phyloP scores from a whole-genome alignment of 2,329 filamentous ascomycete species.

The Botrytis elliptica region DNA sequence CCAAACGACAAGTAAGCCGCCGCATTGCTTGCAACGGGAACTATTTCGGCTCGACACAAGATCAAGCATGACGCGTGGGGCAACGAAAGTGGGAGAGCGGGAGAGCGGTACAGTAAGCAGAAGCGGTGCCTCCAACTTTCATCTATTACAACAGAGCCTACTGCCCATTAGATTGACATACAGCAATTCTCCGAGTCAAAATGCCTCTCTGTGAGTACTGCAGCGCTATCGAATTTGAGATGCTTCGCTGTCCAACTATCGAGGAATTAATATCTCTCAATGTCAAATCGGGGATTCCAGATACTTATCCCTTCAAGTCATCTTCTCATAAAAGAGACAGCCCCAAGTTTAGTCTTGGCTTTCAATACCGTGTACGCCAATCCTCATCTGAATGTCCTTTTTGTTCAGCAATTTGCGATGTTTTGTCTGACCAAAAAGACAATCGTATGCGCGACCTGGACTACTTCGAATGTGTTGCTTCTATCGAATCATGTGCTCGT shows the following conservation, averaged over 20 bases:
- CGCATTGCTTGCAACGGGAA: neutral
- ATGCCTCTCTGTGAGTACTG: neutral
- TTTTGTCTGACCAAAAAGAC: neutral
- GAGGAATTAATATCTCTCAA: neutral
- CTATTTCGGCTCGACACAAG: neutral
- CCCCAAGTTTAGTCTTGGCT: neutral
- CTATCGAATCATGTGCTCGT: neutral
- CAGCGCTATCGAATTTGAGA: neutral
- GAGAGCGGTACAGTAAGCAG: neutral
- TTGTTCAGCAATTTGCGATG: slow-evolving; percentile 1
- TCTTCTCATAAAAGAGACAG: neutral
- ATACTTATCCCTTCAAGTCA: neutral
- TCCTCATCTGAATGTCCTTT: neutral
- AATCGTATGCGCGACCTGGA: neutral
- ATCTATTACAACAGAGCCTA: neutral
- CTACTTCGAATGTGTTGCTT: neutral
- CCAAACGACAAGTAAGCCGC: neutral
- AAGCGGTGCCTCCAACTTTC: neutral
- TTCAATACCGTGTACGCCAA: neutral
- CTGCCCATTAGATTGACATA: neutral
- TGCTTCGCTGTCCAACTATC: slow-evolving; percentile 6
- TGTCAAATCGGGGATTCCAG: neutral
- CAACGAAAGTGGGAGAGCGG: neutral
- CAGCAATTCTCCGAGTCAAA: neutral
- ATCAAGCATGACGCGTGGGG: neutral